A percentile compares a stretch with the other conserved stretches of the same genome.
phyloP scores from a whole-genome alignment of 768 basidiomycete species.

The Rubroboletus pulcherrimus region DNA sequence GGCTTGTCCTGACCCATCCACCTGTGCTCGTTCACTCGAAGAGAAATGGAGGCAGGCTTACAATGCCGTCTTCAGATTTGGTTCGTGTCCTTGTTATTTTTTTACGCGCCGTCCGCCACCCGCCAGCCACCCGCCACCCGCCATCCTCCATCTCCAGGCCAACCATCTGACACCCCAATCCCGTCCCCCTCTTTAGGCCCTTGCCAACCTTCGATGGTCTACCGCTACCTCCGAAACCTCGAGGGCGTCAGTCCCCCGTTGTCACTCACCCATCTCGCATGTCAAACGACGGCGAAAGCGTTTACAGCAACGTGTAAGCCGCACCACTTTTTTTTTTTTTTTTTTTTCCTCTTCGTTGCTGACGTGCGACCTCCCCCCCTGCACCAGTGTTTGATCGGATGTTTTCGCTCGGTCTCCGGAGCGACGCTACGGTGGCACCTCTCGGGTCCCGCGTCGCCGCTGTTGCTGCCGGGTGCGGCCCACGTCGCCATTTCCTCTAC shows the following conservation, averaged over 20 bases:
- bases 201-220: slow-evolving; percentile 89
- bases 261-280: slow-evolving; percentile 78
- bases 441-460: slow-evolving; percentile 63
- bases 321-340: not conserved
- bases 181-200: slow-evolving; percentile 45
- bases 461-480: slow-evolving; percentile 64
- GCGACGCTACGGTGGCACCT: slow-evolving; percentile 57
- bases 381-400: slow-evolving; percentile 80
- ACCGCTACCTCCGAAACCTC: slow-evolving; percentile 83
- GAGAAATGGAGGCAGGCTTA: slow-evolving; percentile 95
- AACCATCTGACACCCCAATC: not conserved
- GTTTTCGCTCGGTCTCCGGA: slow-evolving; percentile 81
- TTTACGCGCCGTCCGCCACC: not conserved
- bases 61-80: slow-evolving; percentile 82
- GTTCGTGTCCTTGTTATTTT: slow-evolving; percentile 30
- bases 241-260: slow-evolving; percentile 90
- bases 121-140: not conserved
- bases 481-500: slow-evolving; percentile 81
- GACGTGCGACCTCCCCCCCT: not conserved
- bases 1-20: slow-evolving; percentile 76
- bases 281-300: slow-evolving; percentile 85
- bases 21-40: slow-evolving; percentile 80
- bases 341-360: not conserved
- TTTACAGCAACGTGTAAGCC: slow-evolving; percentile 78
- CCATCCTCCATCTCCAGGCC: not conserved